Base-by-base conservation (phyloP, 371 early-diverging fungal genomes). In the Mortierella polycephala region DNA sequence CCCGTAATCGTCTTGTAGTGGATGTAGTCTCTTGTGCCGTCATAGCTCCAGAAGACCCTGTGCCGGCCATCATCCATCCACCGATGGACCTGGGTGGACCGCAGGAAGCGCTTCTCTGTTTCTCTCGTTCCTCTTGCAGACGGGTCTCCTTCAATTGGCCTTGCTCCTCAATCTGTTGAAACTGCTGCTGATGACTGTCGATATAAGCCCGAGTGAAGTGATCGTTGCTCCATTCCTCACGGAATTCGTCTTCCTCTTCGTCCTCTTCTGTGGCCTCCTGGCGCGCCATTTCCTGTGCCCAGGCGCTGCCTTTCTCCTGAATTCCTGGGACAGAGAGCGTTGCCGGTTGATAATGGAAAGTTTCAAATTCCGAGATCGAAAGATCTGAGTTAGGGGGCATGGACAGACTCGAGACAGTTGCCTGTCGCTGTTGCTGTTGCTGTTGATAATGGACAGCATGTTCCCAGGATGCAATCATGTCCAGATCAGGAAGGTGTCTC, bases 181-280 rank as follows among this genome's bases (percentile, higher is more conserved):
- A 79, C 46, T 79, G 61, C 10, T 65, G 60, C 46, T 58, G 68
- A 44, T 79, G 72, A 16, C 55, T 65, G 30, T 63, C 62, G 57
- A 79, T 79, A 37, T 79, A 79, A 21, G 73, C 69, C 18, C 64
- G 65, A 0, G 79, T 79, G 54, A 72, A 79, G 53, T 67, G 49
- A 23, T 79, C 79, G 39, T 79, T 79, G 52, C 60, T 79, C 79
- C 79, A 79, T n/a, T 79, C 79, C 57, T 79, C 72, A 23, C 79
- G 53, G 44, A 69, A 79, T 53, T 79, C 79, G 30, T 79, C 79
- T 6, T 61, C 72, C 0, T 67, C 71, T 13, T 72, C 79, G 0
- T 72, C 69, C 1, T 68, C 71, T 0, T 71, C 69, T 0, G 65
- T 68, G 8, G 39, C 7, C 30, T 59, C 11, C 6, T 60, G 60